Conservation (phyloP, 306 rosid species). For the Luffa aegyptiaca region DNA sequence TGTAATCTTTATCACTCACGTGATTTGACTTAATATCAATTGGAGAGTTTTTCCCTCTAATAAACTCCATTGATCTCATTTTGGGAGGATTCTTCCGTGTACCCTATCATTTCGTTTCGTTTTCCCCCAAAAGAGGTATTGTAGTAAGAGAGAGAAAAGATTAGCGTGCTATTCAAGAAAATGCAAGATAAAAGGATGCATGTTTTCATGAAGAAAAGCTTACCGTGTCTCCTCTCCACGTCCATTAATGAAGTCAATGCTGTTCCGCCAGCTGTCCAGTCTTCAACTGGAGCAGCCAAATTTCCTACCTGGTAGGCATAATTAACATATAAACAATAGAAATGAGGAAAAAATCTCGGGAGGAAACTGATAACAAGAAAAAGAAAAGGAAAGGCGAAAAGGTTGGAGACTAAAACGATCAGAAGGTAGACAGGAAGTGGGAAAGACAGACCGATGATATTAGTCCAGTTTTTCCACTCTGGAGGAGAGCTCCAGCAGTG, state of each 20-base stretch:
- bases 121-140: not conserved
- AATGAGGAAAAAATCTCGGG: not conserved
- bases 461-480: conserved; percentile 77
- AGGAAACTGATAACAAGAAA: not conserved
- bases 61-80: not conserved
- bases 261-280: conserved; percentile 92
- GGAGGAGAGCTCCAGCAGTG: conserved; percentile 93
- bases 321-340: not conserved
- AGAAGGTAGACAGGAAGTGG: not conserved
- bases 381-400: not conserved
- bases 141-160: not conserved
- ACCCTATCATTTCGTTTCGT: not conserved
- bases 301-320: conserved; percentile 52
- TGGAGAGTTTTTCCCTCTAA: not conserved
- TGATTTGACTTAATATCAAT: not conserved
- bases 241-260: conserved; percentile 90
- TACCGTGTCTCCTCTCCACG: conserved; percentile 98
- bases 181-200: not conserved
- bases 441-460: conserved; percentile 38
- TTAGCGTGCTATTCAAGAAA: not conserved
- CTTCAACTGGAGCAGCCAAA: conserved; percentile 80
- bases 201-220: not conserved
- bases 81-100: not conserved
- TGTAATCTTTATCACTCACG: not conserved
- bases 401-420: not conserved